Conservation (phyloP, 805 yeast genomes). For the Citeromyces nyonsensis region DNA sequence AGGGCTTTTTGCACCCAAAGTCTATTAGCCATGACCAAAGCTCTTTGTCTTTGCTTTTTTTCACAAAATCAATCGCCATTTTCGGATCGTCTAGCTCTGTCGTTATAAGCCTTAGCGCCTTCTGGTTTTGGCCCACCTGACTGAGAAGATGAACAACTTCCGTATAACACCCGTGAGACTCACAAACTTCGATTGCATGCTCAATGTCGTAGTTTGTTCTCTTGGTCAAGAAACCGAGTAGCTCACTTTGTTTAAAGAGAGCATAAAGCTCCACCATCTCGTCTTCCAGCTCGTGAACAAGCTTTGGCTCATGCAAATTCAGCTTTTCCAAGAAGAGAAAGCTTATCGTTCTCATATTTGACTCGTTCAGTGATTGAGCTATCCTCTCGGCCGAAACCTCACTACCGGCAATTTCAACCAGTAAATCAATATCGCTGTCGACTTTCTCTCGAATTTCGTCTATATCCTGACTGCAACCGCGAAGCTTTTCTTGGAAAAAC, state of each 20-base stretch:
- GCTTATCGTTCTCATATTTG: slow-evolving; percentile 30
- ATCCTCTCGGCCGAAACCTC: slow-evolving; percentile 44
- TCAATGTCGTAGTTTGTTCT: slow-evolving; percentile 55
- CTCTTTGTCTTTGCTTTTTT: slow-evolving; percentile 50
- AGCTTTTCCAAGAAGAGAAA: slow-evolving; percentile 54
- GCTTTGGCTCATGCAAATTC: slow-evolving; percentile 35
- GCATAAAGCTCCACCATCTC: slow-evolving; percentile 52
- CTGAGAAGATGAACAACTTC: slow-evolving; percentile 78
- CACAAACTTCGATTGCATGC: slow-evolving; percentile 54
- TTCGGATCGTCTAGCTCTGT: slow-evolving; percentile 67
- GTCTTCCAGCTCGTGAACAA: slow-evolving; percentile 46
- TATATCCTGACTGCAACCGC: slow-evolving; percentile 16
- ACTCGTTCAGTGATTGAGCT: slow-evolving; percentile 24
- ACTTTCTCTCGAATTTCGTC: slow-evolving; percentile 22
- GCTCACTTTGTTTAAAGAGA: slow-evolving; percentile 33
- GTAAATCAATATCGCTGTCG: slow-evolving; percentile 27
- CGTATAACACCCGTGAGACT: slow-evolving; percentile 30
- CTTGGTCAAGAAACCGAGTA: slow-evolving; percentile 46
- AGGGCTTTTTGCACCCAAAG: slow-evolving; percentile 56
- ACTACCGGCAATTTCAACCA: slow-evolving; percentile 43
- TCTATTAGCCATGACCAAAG: slow-evolving; percentile 67
- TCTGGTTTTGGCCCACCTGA: slow-evolving; percentile 61
- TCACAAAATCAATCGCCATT: slow-evolving; percentile 70
- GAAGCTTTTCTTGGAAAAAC: slow-evolving; percentile 26
- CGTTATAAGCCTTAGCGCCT: slow-evolving; percentile 66